Base-by-base conservation (phyloP, 805 yeast species). In the Myxozyma geophila region DNA sequence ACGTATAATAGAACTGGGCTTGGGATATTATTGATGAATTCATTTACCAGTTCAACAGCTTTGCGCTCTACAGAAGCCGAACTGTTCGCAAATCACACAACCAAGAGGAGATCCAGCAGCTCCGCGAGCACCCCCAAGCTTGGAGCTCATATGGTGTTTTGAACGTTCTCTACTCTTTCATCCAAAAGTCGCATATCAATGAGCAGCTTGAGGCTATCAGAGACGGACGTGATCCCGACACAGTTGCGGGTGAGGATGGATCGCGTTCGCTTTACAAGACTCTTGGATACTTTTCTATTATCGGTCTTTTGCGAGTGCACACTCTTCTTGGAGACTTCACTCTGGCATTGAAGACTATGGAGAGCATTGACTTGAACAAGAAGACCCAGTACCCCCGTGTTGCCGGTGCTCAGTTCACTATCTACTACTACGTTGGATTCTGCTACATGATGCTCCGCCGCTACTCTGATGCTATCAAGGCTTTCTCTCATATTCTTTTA, bases 21-120 rank as follows among this genome's bases (percentile, higher is more conserved):
- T 82, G 84, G 84, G 84, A 81, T 60, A 80, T 81, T 63, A 76
- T 81, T 63, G 84, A 81, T 66, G 84, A 81, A 72, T 82, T 81
- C 71, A 81, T 81, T 71, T 81, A 82, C 69, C 84, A 81, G 72
- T 81, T 78, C 75, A 80, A 80, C 70, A 76, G 77, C 67, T 81
- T 79, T 63, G 75, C 81, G 54, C 71, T 76, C 54, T 80, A 76
- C 74, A 76, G 81, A 63, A 73, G 78, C 37, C 76, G 79, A 60
- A 71, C 76, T 51, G 70, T 78, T 47, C 66, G 73, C 61, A 75
- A 74, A 63, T 70, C 71, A 43, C 74, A 72, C 50, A 61, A 68
- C 55, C 65, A 71, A 36, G 71, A 68, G 19, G 84, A 81, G 70
- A 65, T 79, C 52, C 74, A 70, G 35, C 75, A 75, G 56, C 74